Base-by-base conservation (phyloP, 225 moss, liverwort and hornwort genomes). In the Polytrichum formosum region DNA sequence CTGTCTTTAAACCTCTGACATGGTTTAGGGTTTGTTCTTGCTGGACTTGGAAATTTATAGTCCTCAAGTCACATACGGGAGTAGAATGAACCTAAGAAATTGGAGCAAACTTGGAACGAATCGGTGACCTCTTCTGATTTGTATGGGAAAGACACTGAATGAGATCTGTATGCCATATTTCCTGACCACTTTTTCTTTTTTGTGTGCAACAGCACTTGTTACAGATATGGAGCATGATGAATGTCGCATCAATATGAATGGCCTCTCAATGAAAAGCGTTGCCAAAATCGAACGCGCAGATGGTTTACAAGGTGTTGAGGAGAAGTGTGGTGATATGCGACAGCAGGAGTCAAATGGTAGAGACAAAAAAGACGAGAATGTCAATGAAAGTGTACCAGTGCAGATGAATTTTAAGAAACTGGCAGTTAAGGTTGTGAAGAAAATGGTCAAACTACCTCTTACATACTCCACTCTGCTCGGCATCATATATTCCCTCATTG, bases 401-500 rank as follows among this genome's bases (percentile, higher is more conserved):
- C 7, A 29, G 2, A 61, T 78, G 83, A 66, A 76, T 22, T 5
- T 55, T 35, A 87, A 70, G 75, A 69, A 79, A 30, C 73, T 84
- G 75, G 77, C 75, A 7, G 60, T n/a, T 22, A 77, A 66, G 46
- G 87, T 84, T 55, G 79, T 68, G 6, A 67, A 6, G 65, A 75
- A 79, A 63, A 66, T 84, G 73, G 1, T 67, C 75, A 53, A 67
- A 22, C 27, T 88, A 31, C 87, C 84, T 5, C 67, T 88, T 29
- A 77, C 79, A 30, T 78, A 88, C 5, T 67, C 84, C 22, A 77
- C 79, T 63, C 0, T 82, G 26, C 18, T 88, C 62, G 87, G 82
- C 7, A 63, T 84, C 73, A 67, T 69, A 5, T 84, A 84, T 61
- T 88, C 84, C 19, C 82, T 88, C 6, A 73, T 84, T 53, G 82